Conservation (phyloP, 306 rosid species). For the Vachellia collinsii region DNA sequence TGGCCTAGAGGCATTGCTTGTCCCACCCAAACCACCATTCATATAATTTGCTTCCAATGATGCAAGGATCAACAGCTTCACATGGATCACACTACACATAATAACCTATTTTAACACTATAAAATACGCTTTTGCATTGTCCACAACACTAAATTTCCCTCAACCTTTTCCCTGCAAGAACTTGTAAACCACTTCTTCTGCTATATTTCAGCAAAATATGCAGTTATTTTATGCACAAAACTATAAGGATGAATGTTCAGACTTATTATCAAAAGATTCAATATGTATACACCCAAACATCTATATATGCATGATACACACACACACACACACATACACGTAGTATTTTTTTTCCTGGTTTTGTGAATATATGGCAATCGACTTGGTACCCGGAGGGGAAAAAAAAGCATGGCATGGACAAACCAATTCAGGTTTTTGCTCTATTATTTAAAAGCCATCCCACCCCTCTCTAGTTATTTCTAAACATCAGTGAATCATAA, state of each 20-base stretch:
- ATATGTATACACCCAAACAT: neutral
- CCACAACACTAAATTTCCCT: slow-evolving; percentile 30
- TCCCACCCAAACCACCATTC: slow-evolving; percentile 43
- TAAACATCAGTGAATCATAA: slow-evolving; percentile 34
- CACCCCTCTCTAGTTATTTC: slow-evolving; percentile 40
- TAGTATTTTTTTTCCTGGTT: neutral
- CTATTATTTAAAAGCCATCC: slow-evolving; percentile 43
- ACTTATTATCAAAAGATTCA: neutral
- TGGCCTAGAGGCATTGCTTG: slow-evolving; percentile 48
- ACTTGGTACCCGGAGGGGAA: slow-evolving; percentile 20
- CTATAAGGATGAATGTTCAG: neutral
- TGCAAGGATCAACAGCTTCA: slow-evolving; percentile 24
- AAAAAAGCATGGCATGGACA: slow-evolving; percentile 43
- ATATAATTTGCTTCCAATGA: slow-evolving; percentile 2
- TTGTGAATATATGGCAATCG: no score
- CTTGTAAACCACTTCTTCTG: neutral
- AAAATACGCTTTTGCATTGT: slow-evolving; percentile 8
- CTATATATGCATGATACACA: neutral
- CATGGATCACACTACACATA: slow-evolving; percentile 28
- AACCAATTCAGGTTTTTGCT: slow-evolving; percentile 51
- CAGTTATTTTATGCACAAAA: neutral
- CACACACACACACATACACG: no score
- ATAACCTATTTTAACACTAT: slow-evolving; percentile 14
- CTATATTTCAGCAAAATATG: neutral
- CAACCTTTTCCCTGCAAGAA: neutral